Base-by-base conservation (phyloP, 2,329 filamentous ascomycete genomes). In the Xylaria multiplex region DNA sequence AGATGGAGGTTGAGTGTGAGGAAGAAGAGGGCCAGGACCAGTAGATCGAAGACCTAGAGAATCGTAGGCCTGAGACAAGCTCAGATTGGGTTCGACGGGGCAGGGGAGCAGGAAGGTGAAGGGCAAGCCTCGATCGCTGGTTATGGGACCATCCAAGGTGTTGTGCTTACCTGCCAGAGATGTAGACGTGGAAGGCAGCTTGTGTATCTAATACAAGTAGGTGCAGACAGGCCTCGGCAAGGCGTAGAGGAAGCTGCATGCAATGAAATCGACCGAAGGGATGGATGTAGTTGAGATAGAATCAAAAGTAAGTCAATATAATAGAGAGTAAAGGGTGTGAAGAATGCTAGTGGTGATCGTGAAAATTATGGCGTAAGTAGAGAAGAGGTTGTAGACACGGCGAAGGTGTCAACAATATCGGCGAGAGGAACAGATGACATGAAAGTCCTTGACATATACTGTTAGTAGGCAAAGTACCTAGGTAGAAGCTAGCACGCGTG, bases 1-100 rank as follows among this genome's bases (percentile, higher is more conserved):
- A 70, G 64, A 67, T 62, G 54, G 68, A 70, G 68, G 35, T 54
- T 55, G 48, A 61, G 46, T 22, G 30, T 49, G 7, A 43, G 55
- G 43, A 59, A 58, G 59, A 67, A 58, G 61, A 64, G 54, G 61
- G 32, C 14, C 24, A 32, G 55, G 30, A 4, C 9, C 27, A 11
- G 6, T 11, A 9, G 59, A 46, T 58, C 40, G 27, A 57, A 43
- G 63, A 45, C 30, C n/a, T 14, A 32, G 37, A 56, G 43, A 49
- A 49, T 32, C 46, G 54, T 57, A 64, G 58, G 67, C 62, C 24
- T 42, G 27, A 45, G 42, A 58, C 43, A n/a, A 48, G 30, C 55
- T 16, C n/a, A 19, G 22, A 19, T 30, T 42, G 40, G 63, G 40
- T 48, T 30, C 14, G 40, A 50, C 32, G 3, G 4, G 22, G 37